Base-by-base conservation (phyloP, 1,284 basidiomycete genomes). In the Sanghuangporus weigelae region DNA sequence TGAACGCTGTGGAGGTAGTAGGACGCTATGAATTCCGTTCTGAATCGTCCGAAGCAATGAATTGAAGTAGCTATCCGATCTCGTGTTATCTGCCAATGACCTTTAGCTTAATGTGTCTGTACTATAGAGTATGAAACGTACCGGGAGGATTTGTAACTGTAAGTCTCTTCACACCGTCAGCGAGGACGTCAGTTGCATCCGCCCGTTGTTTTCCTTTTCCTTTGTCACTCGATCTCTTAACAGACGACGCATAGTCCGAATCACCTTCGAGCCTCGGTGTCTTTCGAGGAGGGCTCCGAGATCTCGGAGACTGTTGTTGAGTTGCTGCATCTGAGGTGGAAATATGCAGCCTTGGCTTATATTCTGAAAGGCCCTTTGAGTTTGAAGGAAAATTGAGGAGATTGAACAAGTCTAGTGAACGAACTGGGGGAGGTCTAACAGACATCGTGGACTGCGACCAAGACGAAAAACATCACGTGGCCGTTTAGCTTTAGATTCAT, bases 191-290 rank as follows among this genome's bases (percentile, higher is more conserved):
- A 19, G 3, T 26, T 10, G 14, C n/a, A 36, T 65, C 60, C 50
- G n/a, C 57, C 10, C 14, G 14, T 35, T 63, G 26, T 31, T 42
- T 62, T 23, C 55, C 62, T 46, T 60, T 66, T 19, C 57, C 65
- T 51, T 66, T 66, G n/a, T 57, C 54, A 48, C 55, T 59, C 36
- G 38, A n/a, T 23, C 59, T 50, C 23, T 23, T 55, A 16, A 36
- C 50, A 39, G 62, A 57, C 16, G 51, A 53, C 26, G 65, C 55
- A 39, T 63, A 56, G 40, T 66, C 65, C 53, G 21, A 49, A 50
- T 66, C 65, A 38, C 65, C 65, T 36, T 63, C 65, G 5, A 66
- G 49, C 60, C 65, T 59, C 19, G 61, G 57, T 39, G 61, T 55
- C 39, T 66, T 66, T 36, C 65, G 26, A 11, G 61, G 65, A 23